Conservation (phyloP, 345 rosid species). For the Boechera divaricarpa region DNA sequence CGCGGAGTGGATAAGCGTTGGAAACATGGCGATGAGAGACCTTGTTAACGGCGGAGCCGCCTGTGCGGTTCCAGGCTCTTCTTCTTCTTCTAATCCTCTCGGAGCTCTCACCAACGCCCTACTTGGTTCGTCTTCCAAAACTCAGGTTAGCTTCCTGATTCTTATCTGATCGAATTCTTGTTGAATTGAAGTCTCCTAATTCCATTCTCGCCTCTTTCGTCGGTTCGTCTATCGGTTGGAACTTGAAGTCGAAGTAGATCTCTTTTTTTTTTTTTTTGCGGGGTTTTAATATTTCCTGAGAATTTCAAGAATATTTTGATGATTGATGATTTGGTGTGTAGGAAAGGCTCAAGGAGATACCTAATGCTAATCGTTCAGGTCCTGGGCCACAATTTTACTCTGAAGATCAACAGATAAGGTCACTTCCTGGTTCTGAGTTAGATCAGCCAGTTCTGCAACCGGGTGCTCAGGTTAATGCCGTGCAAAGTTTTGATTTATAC, state of each 20-base stretch:
- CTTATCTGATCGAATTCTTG: neutral
- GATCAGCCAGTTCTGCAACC: constrained; percentile 68
- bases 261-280: neutral
- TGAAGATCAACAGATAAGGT: constrained; percentile 54
- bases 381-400: constrained; percentile 61
- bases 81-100: constrained; percentile 89
- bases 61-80: constrained; percentile 91
- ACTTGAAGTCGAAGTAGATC: constrained; percentile 12
- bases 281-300: neutral
- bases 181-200: neutral
- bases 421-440: constrained; percentile 87
- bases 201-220: neutral
- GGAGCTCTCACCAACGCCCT: constrained; percentile 95
- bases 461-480: constrained; percentile 61
- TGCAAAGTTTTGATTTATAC: neutral
- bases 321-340: constrained; percentile 45
- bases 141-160: constrained; percentile 59
- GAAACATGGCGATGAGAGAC: constrained; percentile 95
- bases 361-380: constrained; percentile 55
- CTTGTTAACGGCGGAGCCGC: constrained; percentile 95
- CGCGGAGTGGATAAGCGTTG: constrained; percentile 8
- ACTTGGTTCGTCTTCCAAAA: constrained; percentile 89
- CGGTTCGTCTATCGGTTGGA: too few relatives aligned
- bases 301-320: neutral
- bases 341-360: constrained; percentile 91